Evolutionary conservation across 2,329 filamentous ascomycete species (phyloP).

Genomic region (Orbilia oligospora): DNA sequence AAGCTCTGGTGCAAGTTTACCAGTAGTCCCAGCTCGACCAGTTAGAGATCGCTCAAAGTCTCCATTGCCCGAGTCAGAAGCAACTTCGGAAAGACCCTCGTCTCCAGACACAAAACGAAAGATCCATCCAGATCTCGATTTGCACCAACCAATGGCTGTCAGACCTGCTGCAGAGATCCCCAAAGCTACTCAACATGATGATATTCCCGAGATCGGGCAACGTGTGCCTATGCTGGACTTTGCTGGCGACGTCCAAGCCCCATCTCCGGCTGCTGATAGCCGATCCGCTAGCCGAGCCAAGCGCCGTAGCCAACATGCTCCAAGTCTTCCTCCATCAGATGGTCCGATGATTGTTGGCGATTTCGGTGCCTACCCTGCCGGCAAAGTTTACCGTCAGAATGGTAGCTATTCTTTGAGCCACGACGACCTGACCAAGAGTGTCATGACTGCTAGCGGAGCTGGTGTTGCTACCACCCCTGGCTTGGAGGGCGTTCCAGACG

Average conservation of each 20-base stretch:
- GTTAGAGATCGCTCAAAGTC: slow-evolving; percentile 67
- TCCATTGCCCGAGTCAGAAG: slow-evolving; percentile 43
- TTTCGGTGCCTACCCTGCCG: slow-evolving; percentile 53
- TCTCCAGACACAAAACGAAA: slow-evolving; percentile 45
- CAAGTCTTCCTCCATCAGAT: slow-evolving; percentile 42
- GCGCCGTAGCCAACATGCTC: slow-evolving; percentile 65
- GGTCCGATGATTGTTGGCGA: slow-evolving; percentile 64
- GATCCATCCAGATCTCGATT: slow-evolving; percentile 53
- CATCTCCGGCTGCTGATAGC: slow-evolving; percentile 75
- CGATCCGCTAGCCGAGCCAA: slow-evolving; percentile 55
- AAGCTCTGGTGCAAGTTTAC: slow-evolving; percentile 67
- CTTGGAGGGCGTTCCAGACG: slow-evolving; percentile 81
- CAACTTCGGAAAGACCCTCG: slow-evolving; percentile 50
- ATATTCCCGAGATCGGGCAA: slow-evolving; percentile 84
- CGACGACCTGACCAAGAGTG: slow-evolving; percentile 73
- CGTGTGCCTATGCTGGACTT: slow-evolving; percentile 94
- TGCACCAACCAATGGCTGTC: slow-evolving; percentile 59
- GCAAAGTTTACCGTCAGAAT: slow-evolving; percentile 53
- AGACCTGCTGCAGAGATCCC: slow-evolving; percentile 47
- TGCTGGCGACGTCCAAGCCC: slow-evolving; percentile 95
- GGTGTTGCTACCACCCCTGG: slow-evolving; percentile 70
- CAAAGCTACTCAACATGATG: slow-evolving; percentile 51
- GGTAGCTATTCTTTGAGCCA: slow-evolving; percentile 78
- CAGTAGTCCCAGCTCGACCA: slow-evolving; percentile 74
- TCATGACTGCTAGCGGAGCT: slow-evolving; percentile 62